Base-by-base conservation (phyloP, 1,139 yeast species). In the Protomyces lactucae-debilis region DNA sequence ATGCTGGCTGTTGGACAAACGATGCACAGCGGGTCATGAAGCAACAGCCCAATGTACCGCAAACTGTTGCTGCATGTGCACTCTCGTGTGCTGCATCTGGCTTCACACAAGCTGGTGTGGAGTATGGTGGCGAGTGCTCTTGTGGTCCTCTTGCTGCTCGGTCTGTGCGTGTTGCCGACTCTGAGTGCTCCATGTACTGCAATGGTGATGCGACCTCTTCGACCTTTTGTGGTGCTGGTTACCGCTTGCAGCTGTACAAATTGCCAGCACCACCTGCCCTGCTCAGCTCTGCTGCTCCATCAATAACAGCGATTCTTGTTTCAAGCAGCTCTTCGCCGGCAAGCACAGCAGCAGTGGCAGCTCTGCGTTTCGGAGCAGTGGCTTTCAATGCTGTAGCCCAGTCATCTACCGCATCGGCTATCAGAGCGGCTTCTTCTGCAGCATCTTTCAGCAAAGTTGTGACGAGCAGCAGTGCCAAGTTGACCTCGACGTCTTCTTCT, bases 121-220 rank as follows among this genome's bases (percentile, higher is more conserved):
- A 54, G 32, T 60, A 54, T 35, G 59, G 64, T 14, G 55, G 64
- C 39, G 56, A 54, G 18, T 54, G 59, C 39, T 60, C 23, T 21
- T 60, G 59, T 45, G 57, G 59, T 9, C 48, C 64, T 8, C 39
- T 60, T 23, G 64, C 64, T 16, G 48, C 64, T 5, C 32, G 64
- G 8, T 60, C 64, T 16, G 37, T 45, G 10, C 32, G 43, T 37
- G 40, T 54, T 16, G 36, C 64, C 16, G 64, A 53, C 23, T 14
- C 64, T 10, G 59, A 53, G 18, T 60, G 59, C 23, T 45, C 53
- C 16, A 53, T 45, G 55, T 32, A 35, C 12, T 60, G 59, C 32
- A 43, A 46, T 28, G 64, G 36, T 21, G 59, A 55, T 28, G 35
- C 28, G 9, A 14, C 40, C 6, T 53, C 45, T 4, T 9, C 35